Conservation (phyloP, 2,329 filamentous ascomycete species). For the Xylariomycetidae sp. region DNA sequence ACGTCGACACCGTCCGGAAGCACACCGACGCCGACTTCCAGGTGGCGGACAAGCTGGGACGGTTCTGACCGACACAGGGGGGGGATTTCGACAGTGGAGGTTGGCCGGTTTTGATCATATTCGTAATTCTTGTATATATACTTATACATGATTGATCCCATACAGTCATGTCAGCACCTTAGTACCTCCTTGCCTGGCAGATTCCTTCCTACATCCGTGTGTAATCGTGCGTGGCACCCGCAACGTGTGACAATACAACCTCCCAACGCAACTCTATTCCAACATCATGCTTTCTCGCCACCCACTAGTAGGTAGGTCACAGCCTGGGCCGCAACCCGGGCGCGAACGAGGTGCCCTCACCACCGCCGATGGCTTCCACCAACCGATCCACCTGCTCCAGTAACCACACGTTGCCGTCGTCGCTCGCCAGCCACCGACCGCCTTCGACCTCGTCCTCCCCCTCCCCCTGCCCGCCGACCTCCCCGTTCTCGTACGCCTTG, state of each 20-base stretch:
- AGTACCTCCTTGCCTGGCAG: too few relatives aligned
- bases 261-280: conserved; percentile 7
- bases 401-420: conserved; percentile 61
- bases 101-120: background rate
- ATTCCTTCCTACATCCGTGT: conserved; percentile 2
- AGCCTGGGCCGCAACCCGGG: conserved; percentile 40
- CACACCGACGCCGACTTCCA: conserved; percentile 66
- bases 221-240: too few relatives aligned
- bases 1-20: conserved; percentile 59
- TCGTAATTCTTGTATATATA: background rate
- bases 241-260: too few relatives aligned
- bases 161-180: background rate
- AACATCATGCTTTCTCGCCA: background rate
- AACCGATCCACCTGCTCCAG: conserved; percentile 56
- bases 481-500: conserved; percentile 67
- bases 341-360: conserved; percentile 48
- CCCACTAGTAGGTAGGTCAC: too few relatives aligned
- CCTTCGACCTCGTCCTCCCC: conserved; percentile 43
- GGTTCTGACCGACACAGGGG: too few relatives aligned
- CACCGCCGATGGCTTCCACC: conserved; percentile 37
- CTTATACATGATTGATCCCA: conserved; percentile 1
- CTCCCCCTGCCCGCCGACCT: conserved; percentile 47
- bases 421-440: conserved; percentile 55
- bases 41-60: conserved; percentile 52
- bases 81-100: background rate